phyloP scores from a whole-genome alignment of 2,329 filamentous ascomycete genomes.

The Didymella sp. region DNA sequence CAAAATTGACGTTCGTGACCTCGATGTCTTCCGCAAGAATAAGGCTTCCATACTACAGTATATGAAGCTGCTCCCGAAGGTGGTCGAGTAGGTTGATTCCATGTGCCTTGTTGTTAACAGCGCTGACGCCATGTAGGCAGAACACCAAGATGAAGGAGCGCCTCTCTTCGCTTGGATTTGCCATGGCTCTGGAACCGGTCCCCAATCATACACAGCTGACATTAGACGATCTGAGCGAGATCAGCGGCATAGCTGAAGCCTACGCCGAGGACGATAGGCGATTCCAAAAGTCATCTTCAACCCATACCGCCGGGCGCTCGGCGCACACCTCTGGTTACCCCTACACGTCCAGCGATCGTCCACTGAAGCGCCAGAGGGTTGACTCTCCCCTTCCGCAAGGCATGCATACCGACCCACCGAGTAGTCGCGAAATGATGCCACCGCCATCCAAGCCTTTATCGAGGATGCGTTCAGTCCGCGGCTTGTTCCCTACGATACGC shows the following conservation, averaged over 20 bases:
- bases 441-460: slow-evolving; percentile 44
- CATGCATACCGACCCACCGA: slow-evolving; percentile 24
- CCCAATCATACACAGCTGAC: slow-evolving; percentile 27
- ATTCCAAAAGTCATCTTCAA: slow-evolving; percentile 30
- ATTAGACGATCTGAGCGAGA: slow-evolving; percentile 18
- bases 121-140: slow-evolving; percentile 34
- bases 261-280: background rate
- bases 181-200: slow-evolving; percentile 37
- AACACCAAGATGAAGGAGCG: slow-evolving; percentile 40
- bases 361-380: slow-evolving; percentile 43
- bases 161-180: slow-evolving; percentile 37
- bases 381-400: slow-evolving; percentile 35
- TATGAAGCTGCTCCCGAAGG: slow-evolving; percentile 35
- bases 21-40: slow-evolving; percentile 30
- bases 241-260: slow-evolving; percentile 15
- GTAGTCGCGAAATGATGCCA: slow-evolving; percentile 49
- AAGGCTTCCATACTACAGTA: slow-evolving; percentile 39
- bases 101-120: background rate
- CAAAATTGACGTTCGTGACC: slow-evolving; percentile 27
- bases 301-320: slow-evolving; percentile 35
- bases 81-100: slow-evolving; percentile 35
- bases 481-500: slow-evolving; percentile 32
- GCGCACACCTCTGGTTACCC: slow-evolving; percentile 22
- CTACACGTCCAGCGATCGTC: slow-evolving; percentile 28
- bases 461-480: slow-evolving; percentile 37